Evolutionary conservation across 2,329 filamentous ascomycete species (phyloP), one percentile per base, ranked within the genome.

Genomic region (Neurospora crassa): DNA sequence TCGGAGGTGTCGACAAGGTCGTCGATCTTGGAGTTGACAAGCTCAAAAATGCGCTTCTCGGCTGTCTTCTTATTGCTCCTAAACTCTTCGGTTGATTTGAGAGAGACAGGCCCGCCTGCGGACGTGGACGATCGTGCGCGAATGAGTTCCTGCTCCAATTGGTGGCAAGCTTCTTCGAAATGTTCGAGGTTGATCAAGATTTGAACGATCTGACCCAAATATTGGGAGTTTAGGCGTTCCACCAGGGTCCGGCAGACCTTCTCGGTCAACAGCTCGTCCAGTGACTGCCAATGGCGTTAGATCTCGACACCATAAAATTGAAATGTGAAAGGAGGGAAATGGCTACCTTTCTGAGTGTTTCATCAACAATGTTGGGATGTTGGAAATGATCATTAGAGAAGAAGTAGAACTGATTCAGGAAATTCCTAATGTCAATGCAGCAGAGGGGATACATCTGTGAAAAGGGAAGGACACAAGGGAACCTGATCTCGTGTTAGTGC

Each of bases 361-460:
- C 92, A 75, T 99, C 96, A 75, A 99, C 97, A 70, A 96, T 88
- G 73, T 88, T 91, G 1, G 93, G 92, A 74, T 97, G 92, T 74
- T 96, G 91, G 78, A 98, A 98, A 79, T 98, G 94, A 78, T 98
- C 94, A 77, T 97, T 94, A 10, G 93, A 94, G 82, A 98, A 99
- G 80, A 96, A 94, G 80, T 98, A 98, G 78, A 99, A 98, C 78
- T 98, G 94, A 80, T 97, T 97, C 72, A 98, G 84, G 80, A 99
- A 98, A 80, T 97, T 97, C 53, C 95, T 89, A 76, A 99, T 97
- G 78, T 98, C 94, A 79, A 98, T 98, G 83, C 96, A 99, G 82
- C 96, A 97, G 41, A 98, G 86, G 1, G 96, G 95, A 79, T 99
- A 99, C 96, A 99, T 99, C 77, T 98, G 94, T 14, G 94, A 97